Conservation (phyloP, 345 rosid species). For the Acer saccharum region DNA sequence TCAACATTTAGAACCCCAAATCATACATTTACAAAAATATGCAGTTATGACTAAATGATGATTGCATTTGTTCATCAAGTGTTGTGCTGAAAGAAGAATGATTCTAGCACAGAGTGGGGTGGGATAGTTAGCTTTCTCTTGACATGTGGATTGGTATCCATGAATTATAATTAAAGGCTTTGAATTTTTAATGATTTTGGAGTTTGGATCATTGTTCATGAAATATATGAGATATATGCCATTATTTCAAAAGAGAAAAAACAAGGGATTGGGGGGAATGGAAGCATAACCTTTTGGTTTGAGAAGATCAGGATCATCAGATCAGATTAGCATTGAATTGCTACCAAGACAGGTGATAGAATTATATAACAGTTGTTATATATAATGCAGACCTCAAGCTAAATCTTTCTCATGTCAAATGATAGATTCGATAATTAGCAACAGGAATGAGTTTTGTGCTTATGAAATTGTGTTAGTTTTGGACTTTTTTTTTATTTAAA, state of each 20-base stretch:
- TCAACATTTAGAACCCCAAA: too few species aligned
- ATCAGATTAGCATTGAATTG: background rate
- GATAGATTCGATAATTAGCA: background rate
- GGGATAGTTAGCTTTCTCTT: background rate
- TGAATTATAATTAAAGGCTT: background rate
- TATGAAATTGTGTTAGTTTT: background rate
- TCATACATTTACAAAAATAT: too few species aligned
- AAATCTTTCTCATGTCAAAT: background rate
- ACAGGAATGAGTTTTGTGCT: background rate
- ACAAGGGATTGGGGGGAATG: too few species aligned
- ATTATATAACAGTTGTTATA: background rate
- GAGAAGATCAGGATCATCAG: background rate
- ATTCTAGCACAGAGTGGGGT: too few species aligned
- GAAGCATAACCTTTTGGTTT: background rate
- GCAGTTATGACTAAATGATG: too few species aligned
- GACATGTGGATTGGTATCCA: background rate
- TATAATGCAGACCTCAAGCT: background rate
- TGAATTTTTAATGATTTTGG: background rate
- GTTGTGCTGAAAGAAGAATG: too few species aligned
- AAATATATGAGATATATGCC: too few species aligned
- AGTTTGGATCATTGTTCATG: background rate
- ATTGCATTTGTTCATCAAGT: too few species aligned
- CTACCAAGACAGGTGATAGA: background rate
- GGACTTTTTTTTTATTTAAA: background rate
- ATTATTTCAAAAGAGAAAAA: too few species aligned